phyloP scores from a whole-genome alignment of 306 rosid genomes.

The Quercus variabilis region DNA sequence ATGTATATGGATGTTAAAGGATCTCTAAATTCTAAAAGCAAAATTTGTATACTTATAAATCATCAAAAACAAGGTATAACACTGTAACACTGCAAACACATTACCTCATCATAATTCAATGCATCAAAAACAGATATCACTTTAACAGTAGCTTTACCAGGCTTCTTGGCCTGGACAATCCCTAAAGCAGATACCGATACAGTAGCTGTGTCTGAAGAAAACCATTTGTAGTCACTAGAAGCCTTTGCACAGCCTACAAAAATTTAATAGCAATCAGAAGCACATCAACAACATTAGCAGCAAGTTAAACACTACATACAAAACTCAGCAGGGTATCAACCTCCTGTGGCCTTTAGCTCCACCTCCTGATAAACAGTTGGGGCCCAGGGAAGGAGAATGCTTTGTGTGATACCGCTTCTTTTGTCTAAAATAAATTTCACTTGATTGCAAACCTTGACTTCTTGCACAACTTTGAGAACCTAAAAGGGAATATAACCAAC shows the following conservation, averaged over 20 bases:
- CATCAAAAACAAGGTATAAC: not conserved
- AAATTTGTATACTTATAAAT: not conserved
- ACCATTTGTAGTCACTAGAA: slow-evolving; percentile 77
- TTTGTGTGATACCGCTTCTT: slow-evolving; percentile 31
- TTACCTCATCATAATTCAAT: slow-evolving; percentile 87
- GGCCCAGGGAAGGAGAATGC: slow-evolving; percentile 80
- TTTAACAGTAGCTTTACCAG: slow-evolving; percentile 82
- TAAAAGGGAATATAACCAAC: slow-evolving; percentile 10
- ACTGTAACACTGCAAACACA: not conserved
- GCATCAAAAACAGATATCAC: slow-evolving; percentile 69
- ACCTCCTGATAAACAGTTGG: slow-evolving; percentile 80
- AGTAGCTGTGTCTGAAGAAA: slow-evolving; percentile 63
- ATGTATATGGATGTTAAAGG: not conserved
- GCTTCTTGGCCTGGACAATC: slow-evolving; percentile 79
- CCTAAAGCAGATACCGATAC: slow-evolving; percentile 80
- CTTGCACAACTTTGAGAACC: slow-evolving; percentile 65
- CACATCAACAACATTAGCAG: slow-evolving; percentile 18
- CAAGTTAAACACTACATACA: slow-evolving; percentile 11
- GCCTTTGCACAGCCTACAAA: slow-evolving; percentile 76
- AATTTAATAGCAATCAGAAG: slow-evolving; percentile 10
- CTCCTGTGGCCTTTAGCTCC: slow-evolving; percentile 78
- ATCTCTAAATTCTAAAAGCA: not conserved
- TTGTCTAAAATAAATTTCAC: slow-evolving; percentile 56
- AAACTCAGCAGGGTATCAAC: slow-evolving; percentile 43
- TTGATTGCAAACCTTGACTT: slow-evolving; percentile 67